These are phyloP conservation scores for Apiospora kogelbergensis DNA, from an alignment of 2,329 filamentous ascomycete genomes.

Conservation along the genomic window DNA sequence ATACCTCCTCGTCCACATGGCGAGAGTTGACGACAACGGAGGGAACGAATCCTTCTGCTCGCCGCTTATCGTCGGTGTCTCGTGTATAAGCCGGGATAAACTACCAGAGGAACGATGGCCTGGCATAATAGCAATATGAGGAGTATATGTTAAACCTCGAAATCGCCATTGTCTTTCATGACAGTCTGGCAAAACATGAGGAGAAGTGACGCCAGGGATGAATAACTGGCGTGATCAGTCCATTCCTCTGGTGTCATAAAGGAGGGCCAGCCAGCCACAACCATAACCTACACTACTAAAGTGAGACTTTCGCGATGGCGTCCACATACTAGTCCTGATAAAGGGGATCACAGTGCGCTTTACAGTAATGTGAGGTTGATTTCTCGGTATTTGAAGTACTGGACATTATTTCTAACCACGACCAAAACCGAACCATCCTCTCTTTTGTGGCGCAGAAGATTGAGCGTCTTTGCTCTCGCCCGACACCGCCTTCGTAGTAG, in stretches of 20 bases:
- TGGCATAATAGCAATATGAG: constrained; percentile 23
- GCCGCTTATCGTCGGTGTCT: neutral
- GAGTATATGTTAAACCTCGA: neutral
- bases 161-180: neutral
- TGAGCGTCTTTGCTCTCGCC: constrained; percentile 38
- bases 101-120: constrained; percentile 24
- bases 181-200: neutral
- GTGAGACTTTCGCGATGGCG: neutral
- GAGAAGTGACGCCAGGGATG: neutral
- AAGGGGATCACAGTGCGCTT: neutral
- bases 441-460: constrained; percentile 52
- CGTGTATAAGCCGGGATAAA: constrained; percentile 17
- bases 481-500: constrained; percentile 26
- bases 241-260: neutral
- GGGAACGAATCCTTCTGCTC: constrained; percentile 12
- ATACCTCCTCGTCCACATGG: constrained; percentile 16
- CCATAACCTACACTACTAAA: neutral
- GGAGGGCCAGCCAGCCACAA: neutral
- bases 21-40: neutral
- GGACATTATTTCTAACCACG: constrained; percentile 33
- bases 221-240: neutral
- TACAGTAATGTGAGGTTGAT: neutral
- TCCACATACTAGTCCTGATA: neutral
- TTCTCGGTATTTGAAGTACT: neutral
- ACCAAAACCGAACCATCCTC: constrained; percentile 77